Base-by-base conservation (phyloP, 108 stramenopile genomes). In the Skeletonema grethae region DNA sequence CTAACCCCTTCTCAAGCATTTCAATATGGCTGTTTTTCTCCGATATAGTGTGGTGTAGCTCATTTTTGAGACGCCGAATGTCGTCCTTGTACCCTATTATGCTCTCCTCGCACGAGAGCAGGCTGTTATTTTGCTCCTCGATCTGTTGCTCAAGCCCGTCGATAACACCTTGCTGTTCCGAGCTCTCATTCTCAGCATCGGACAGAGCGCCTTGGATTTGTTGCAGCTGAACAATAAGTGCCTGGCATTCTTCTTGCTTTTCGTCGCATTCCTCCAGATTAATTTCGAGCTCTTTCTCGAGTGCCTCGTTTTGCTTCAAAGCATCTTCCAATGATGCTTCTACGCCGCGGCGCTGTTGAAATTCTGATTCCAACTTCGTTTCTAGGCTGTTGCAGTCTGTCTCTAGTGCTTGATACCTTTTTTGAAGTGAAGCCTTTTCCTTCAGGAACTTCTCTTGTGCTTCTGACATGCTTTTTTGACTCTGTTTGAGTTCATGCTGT, bases 1-100 rank as follows among this genome's bases (percentile, higher is more conserved):
- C 46, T 16, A 57, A 67, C 0, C 70, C 70, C 31, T 61, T 36
- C 56, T 79, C 53, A 1, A 79, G 71, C 67, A 63, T 72, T 20
- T 72, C 38, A 29, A 79, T 79, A 4, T 59, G 78, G 31, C 43
- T 57, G 22, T 79, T 60, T 22, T 79, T 79, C 29, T 72, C 71
- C 3, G 11, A 38, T 18, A 72, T 29, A 8, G 65, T 63, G 46
- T 50, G 43, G 43, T 79, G 66, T 7, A 72, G 58, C 20, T 72
- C 67, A 53, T 55, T 68, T 30, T 72, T 57, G 22, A 79, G 61
- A 9, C 50, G 56, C 24, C 66, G 65, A 29, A 79, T 65, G 25
- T 72, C 60, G 9, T 66, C 46, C 57, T 79, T 67, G 67, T 63
- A 72, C 8, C 55, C 66, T n/a, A 72, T 61, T 8, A 79, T 35